These are phyloP conservation scores for Aquilaria malaccensis DNA, from an alignment of 345 rosid species.

Conservation along the genomic window DNA sequence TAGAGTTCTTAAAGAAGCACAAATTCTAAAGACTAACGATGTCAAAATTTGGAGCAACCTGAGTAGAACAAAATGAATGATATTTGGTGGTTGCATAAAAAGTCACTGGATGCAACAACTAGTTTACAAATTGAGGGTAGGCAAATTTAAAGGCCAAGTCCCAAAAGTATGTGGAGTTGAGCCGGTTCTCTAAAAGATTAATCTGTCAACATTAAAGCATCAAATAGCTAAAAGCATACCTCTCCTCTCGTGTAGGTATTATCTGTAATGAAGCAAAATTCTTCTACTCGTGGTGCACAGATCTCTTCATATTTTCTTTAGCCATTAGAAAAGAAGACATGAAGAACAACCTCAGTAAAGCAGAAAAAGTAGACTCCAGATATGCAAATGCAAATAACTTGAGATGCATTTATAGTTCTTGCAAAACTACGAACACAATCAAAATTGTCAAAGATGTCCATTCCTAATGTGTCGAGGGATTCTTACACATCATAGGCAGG, in stretches of 20 bases:
- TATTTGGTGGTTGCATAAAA: neutral
- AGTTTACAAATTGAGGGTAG: too few relatives aligned
- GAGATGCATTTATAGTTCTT: neutral
- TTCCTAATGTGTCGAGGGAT: too few relatives aligned
- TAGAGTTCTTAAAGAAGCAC: neutral
- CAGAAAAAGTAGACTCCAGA: neutral
- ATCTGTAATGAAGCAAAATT: slow-evolving; percentile 90
- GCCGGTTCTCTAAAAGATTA: neutral
- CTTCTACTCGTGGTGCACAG: slow-evolving; percentile 82
- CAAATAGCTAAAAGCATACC: slow-evolving; percentile 30
- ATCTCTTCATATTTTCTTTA: slow-evolving; percentile 91
- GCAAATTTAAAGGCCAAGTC: neutral
- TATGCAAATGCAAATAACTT: slow-evolving; percentile 3
- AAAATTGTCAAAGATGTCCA: too few relatives aligned
- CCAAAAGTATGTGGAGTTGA: neutral
- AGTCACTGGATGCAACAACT: too few relatives aligned
- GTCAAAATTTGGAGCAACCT: neutral
- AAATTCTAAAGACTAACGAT: neutral
- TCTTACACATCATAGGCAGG: too few relatives aligned
- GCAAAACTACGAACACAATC: neutral
- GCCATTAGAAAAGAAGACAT: slow-evolving; percentile 16
- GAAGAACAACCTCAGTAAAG: slow-evolving; percentile 14
- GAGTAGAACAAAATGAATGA: slow-evolving; percentile 3
- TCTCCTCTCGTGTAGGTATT: slow-evolving; percentile 74
- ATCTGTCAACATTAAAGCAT: too few relatives aligned